Conservation (phyloP, 1,284 basidiomycete species). For the Cutaneotrichosporon spelunceum region DNA sequence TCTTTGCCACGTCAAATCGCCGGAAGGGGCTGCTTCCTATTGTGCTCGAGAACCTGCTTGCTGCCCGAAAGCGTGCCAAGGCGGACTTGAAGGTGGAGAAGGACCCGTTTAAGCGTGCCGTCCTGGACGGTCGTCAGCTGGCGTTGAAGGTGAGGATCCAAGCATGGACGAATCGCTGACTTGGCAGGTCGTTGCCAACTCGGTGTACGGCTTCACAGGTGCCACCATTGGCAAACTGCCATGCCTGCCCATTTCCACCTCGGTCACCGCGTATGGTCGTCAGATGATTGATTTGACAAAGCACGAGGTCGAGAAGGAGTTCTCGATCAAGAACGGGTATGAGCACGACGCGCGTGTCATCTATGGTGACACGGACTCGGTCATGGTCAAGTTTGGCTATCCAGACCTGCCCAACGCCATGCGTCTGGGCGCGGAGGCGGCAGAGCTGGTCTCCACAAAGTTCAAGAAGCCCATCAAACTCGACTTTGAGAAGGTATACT, state of each 20-base stretch:
- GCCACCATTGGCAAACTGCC: conserved; percentile 92
- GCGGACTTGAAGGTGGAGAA: conserved; percentile 90
- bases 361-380: conserved; percentile 96
- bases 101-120: conserved; percentile 91
- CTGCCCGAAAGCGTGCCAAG: conserved; percentile 86
- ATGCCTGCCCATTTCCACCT: conserved; percentile 89
- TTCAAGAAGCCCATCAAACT: conserved; percentile 94
- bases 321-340: conserved; percentile 78
- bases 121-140: conserved; percentile 88
- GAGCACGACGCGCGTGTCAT: conserved; percentile 84
- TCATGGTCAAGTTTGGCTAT: conserved; percentile 94
- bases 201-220: conserved; percentile 95
- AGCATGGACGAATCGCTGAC: conserved; percentile 1
- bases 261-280: conserved; percentile 86
- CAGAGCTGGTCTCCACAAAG: conserved; percentile 83
- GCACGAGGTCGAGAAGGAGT: conserved; percentile 82
- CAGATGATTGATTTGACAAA: conserved; percentile 98
- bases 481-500: conserved; percentile 98
- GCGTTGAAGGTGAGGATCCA: conserved; percentile 70
- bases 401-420: conserved; percentile 79
- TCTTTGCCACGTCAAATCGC: conserved; percentile 68
- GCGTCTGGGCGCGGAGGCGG: conserved; percentile 87
- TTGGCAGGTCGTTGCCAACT: conserved; percentile 85
- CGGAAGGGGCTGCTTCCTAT: conserved; percentile 84
- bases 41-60: conserved; percentile 87